Percentiles rank a stretch among this genome's conserved stretches.
phyloP scores from a whole-genome alignment of 106 monocot species.

The Alisma plantagoaquatica region DNA sequence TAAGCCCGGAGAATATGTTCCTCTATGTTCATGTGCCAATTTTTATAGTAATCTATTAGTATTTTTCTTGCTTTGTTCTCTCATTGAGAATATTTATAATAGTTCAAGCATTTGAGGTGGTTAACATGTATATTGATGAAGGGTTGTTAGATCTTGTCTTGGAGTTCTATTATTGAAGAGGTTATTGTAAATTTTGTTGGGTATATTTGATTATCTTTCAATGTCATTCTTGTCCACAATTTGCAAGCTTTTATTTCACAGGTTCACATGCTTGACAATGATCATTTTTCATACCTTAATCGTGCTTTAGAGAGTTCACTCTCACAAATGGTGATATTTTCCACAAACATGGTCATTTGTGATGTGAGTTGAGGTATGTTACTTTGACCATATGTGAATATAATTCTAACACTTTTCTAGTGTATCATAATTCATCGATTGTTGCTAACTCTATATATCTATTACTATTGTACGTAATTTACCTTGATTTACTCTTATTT shows the following conservation, averaged over 20 bases:
- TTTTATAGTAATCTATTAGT: too few relatives aligned
- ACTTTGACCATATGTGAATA: too few relatives aligned
- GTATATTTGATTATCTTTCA: neutral
- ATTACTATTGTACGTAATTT: too few relatives aligned
- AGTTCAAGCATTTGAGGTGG: slow-evolving; percentile 61
- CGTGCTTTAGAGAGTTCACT: slow-evolving; percentile 94
- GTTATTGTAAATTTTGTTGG: slow-evolving; percentile 11
- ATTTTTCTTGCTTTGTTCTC: too few relatives aligned
- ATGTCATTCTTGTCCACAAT: too few relatives aligned
- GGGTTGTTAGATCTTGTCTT: slow-evolving; percentile 91
- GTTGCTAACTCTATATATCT: too few relatives aligned
- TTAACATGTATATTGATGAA: slow-evolving; percentile 96
- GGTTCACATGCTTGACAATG: slow-evolving; percentile 99
- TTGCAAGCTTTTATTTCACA: slow-evolving; percentile 21
- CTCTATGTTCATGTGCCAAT: slow-evolving; percentile 98
- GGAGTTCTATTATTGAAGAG: slow-evolving; percentile 97
- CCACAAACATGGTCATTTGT: slow-evolving; percentile 97
- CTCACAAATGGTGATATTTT: slow-evolving; percentile 92
- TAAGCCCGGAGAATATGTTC: slow-evolving; percentile 98
- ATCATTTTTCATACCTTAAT: slow-evolving; percentile 96
- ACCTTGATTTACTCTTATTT: too few relatives aligned
- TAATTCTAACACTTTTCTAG: too few relatives aligned
- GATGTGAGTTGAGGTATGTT: slow-evolving; percentile 73
- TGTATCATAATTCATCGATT: too few relatives aligned
- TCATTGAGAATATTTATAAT: too few relatives aligned